Evolutionary conservation across 441 rosid genomes (phyloP), one percentile per base, ranked within the genome.

Genomic region (Dalechampia spathulata): DNA sequence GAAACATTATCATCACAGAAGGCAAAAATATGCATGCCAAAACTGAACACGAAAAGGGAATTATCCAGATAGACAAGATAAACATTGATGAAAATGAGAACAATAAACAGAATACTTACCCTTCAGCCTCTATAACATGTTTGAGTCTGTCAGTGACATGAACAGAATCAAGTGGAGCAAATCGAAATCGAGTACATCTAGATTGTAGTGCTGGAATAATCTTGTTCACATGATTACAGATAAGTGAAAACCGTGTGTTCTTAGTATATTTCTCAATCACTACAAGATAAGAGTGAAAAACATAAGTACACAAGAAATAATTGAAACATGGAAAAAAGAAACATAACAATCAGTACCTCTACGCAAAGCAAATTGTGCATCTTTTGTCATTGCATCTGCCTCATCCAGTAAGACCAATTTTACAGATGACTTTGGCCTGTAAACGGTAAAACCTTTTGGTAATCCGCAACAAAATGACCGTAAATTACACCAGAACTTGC

Each of bases 311-410:
- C 46, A 25, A 41, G 26, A 58, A 63, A 62, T 56, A 72, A 57
- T 57, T 22, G 41, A 5, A 40, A 38, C 17, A 19, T n/a, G 34
- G 40, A 42, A 61, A 25, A 4, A 43, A 8, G 48, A 49, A 15
- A 8, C 60, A 14, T 34, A 45, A 40, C 12, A 36, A 46, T 41
- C 58, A 60, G 32, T 64, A 87, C 99, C 95, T 85, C 99, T 85
- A 63, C 96, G 97, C 78, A 90, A 63, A 32, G 99, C 99, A 79
- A 93, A 93, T 71, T 93, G 97, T 30, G 99, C 97, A 73, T 93
- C 97, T 75, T 93, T 93, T 34, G 99, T 90, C 99, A 93, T 90
- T 51, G 99, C 99, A 82, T 93, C 97, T 56, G 96, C 87, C 73
- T 90, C 97, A 62, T 93, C 97, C 11, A 93, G 91, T 60, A 93